Base-by-base conservation (phyloP, 192 early-diverging fungal genomes). In the Chytriomyces hyalinus region DNA sequence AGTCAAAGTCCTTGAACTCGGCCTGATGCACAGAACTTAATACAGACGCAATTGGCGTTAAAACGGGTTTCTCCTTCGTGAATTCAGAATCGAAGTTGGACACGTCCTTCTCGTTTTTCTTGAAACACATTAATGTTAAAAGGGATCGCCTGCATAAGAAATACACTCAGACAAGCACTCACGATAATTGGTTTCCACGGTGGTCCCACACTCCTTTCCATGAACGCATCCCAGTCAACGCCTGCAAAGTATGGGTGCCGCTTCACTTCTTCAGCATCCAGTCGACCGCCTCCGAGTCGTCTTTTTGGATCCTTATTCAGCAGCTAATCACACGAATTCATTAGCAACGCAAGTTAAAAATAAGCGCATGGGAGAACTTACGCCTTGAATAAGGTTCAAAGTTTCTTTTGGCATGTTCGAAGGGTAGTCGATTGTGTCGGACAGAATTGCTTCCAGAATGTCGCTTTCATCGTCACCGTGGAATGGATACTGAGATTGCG, bases 61-160 rank as follows among this genome's bases (percentile, higher is more conserved):
- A 82, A 2, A 94, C 92, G 3, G 97, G 93, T 49, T 87, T 83
- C 86, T 98, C 95, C 49, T 89, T 86, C 8, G 97, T 99, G 76
- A 98, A 98, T 86, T 99, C 97, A 5, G 90, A 86, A 77, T 98
- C 96, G 90, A 99, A 99, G 91, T 99, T 99, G 60, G 96, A 97
- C 5, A 94, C 93, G 77, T 99, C 97, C 11, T 89, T 89, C 62
- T 92, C 87, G 57, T 85, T 71, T 8, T 76, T 81, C 87, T 88
- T 66, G 17, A 45, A 49, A 46, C 17, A 43, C 8, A 57, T 65
- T 9, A n/a, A 75, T 28, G 45, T 53, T n/a, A 49, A n/a, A 13
- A 48, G 48, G 17, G 22, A 22, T 36, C 36, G 7, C 15, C 22
- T 46, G n/a, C 11, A 6, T 17, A n/a, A 26, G 48, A 67, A 57